A percentile compares a stretch with the other conserved stretches of the same genome.
phyloP scores from a whole-genome alignment of 176 grass and related monocot species.

The Miscanthus lutarioriparius region DNA sequence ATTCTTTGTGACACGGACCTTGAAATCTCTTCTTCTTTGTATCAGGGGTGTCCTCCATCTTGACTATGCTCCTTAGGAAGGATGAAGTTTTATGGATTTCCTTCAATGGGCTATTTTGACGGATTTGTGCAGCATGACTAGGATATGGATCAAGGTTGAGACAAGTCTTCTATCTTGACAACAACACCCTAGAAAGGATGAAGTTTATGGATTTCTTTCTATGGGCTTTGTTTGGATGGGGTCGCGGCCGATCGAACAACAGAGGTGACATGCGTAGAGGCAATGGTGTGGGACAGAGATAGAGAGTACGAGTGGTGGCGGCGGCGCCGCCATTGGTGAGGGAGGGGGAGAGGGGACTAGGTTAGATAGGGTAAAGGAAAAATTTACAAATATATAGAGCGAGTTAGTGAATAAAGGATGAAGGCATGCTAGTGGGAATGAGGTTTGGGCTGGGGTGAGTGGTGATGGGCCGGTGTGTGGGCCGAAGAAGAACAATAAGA shows the following conservation, averaged over 20 bases:
- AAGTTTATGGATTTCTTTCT: not conserved
- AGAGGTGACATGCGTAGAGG: not conserved
- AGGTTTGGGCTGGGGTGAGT: not conserved
- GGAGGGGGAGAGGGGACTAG: not conserved
- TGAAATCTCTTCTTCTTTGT: not conserved
- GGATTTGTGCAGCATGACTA: not conserved
- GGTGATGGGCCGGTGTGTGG: not conserved
- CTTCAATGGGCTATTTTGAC: not conserved
- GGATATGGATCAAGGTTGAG: not conserved
- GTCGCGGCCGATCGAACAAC: not conserved
- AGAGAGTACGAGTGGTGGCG: too few species aligned
- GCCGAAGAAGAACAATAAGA: not conserved
- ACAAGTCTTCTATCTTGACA: not conserved
- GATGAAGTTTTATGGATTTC: not conserved
- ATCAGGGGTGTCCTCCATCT: not conserved
- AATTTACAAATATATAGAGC: not conserved
- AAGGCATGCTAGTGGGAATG: too few species aligned
- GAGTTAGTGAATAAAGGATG: not conserved
- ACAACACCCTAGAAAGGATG: not conserved
- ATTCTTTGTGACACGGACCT: not conserved
- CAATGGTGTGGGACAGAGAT: not conserved
- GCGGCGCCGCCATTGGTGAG: too few species aligned
- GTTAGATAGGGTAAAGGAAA: not conserved
- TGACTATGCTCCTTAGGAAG: not conserved
- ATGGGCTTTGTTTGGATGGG: not conserved